phyloP scores from a whole-genome alignment of 257 asterid species.

The Penstemon barbatus region DNA sequence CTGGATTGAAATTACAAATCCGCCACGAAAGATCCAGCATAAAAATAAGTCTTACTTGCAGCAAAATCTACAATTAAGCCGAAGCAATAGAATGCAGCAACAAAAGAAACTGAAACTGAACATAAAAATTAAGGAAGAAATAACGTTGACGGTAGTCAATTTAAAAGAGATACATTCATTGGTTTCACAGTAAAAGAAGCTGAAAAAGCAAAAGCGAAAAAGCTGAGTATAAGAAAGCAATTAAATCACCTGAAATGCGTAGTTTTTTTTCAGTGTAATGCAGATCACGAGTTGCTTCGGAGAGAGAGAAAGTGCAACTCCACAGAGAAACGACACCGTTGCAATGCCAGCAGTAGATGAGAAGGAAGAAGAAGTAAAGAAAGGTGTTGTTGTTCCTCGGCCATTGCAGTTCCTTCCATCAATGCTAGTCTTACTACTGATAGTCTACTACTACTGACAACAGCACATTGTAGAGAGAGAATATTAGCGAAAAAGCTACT shows the following conservation, averaged over 20 bases:
- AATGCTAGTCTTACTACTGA: background rate
- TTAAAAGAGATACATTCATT: conserved; percentile 43
- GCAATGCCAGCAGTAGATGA: conserved; percentile 28
- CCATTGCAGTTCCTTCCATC: conserved; percentile 31
- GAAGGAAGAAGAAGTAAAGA: conserved; percentile 11
- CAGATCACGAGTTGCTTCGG: conserved; percentile 46
- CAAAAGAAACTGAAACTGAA: conserved; percentile 23
- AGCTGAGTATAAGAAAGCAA: conserved; percentile 20
- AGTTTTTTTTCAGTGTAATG: conserved; percentile 24
- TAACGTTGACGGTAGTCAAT: conserved; percentile 35
- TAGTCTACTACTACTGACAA: background rate
- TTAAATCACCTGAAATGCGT: conserved; percentile 44
- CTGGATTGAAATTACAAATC: conserved; percentile 28
- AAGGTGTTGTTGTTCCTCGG: conserved; percentile 16
- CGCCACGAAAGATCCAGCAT: conserved; percentile 29
- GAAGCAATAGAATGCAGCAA: conserved; percentile 22
- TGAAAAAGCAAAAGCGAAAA: conserved; percentile 30
- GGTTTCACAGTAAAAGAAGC: conserved; percentile 33
- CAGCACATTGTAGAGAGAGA: conserved; percentile 20
- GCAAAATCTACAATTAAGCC: background rate
- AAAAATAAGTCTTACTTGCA: conserved; percentile 18
- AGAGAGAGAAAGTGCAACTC: conserved; percentile 32
- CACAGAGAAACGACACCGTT: conserved; percentile 29
- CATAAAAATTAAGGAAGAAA: conserved; percentile 5
- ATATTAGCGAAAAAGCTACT: background rate